These are phyloP conservation scores for Yamadazyma sp. DNA, from an alignment of 1,139 yeast species.

Conservation along the genomic window DNA sequence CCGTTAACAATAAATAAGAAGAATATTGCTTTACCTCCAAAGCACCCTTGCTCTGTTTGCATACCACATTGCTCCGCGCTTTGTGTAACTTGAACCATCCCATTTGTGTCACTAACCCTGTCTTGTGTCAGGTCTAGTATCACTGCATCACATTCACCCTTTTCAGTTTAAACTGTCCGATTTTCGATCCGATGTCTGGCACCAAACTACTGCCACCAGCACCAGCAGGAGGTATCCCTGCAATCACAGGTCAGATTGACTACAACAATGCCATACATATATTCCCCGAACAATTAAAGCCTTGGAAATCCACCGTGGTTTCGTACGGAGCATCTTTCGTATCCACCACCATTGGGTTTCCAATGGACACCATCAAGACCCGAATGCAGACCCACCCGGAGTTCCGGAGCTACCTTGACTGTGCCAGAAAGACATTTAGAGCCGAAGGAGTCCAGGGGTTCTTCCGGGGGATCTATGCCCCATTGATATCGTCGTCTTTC, in stretches of 20 bases:
- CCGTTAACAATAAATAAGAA: no score
- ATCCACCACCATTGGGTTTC: conserved; percentile 76
- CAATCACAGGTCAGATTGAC: conserved; percentile 45
- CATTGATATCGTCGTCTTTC: conserved; percentile 63
- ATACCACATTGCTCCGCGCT: neutral
- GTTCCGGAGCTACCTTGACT: conserved; percentile 57
- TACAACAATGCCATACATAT: conserved; percentile 38
- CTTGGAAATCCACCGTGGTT: conserved; percentile 57
- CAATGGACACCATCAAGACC: conserved; percentile 81
- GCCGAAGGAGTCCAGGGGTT: conserved; percentile 72
- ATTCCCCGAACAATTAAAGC: conserved; percentile 52
- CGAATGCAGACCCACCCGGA: conserved; percentile 75
- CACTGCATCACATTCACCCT: no score
- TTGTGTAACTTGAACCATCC: no score
- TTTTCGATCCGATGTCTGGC: neutral
- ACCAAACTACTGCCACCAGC: neutral
- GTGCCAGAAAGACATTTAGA: conserved; percentile 54
- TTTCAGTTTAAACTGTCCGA: no score
- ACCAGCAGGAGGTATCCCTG: conserved; percentile 28
- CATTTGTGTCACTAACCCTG: no score
- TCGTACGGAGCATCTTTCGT: conserved; percentile 67
- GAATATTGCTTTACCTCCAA: no score
- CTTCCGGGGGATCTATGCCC: conserved; percentile 75
- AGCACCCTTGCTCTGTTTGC: neutral
- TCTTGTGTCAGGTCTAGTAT: no score